Evolutionary conservation across 352 stramenopile species (phyloP).

Genomic region (Pythium monospermum): DNA sequence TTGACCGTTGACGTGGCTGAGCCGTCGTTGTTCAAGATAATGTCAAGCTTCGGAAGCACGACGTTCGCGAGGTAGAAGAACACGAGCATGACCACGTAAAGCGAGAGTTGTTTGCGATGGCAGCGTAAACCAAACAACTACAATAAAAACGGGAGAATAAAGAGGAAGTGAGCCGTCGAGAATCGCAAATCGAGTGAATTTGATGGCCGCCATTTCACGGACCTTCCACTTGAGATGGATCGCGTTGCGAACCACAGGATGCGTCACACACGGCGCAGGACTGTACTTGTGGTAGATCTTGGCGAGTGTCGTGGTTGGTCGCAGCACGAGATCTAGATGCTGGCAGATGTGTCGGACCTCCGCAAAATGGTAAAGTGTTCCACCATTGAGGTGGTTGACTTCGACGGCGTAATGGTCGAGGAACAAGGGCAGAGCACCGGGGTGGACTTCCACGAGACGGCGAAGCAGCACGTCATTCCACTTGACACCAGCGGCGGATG

Average conservation of each 20-base stretch:
- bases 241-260: constrained; percentile 46
- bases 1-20: constrained; percentile 11
- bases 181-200: background rate
- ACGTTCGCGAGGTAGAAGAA: constrained; percentile 57
- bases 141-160: background rate
- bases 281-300: constrained; percentile 23
- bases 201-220: background rate
- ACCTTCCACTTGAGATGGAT: constrained; percentile 53
- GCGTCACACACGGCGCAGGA: constrained; percentile 32
- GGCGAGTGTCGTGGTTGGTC: constrained; percentile 7
- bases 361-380: constrained; percentile 38
- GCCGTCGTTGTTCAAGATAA: constrained; percentile 25
- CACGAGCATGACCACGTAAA: constrained; percentile 44
- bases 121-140: constrained; percentile 31
- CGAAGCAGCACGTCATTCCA: constrained; percentile 43
- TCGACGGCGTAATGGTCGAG: constrained; percentile 42
- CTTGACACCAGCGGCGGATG: background rate
- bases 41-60: constrained; percentile 35
- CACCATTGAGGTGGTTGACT: constrained; percentile 45
- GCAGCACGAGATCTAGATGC: constrained; percentile 1
- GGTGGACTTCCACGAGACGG: constrained; percentile 35
- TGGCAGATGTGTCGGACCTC: constrained; percentile 22
- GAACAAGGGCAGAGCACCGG: constrained; percentile 32
- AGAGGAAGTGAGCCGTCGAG: background rate
- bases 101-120: constrained; percentile 36